Evolutionary conservation across 768 basidiomycete species (phyloP).

Genomic region (Bullera alba): DNA sequence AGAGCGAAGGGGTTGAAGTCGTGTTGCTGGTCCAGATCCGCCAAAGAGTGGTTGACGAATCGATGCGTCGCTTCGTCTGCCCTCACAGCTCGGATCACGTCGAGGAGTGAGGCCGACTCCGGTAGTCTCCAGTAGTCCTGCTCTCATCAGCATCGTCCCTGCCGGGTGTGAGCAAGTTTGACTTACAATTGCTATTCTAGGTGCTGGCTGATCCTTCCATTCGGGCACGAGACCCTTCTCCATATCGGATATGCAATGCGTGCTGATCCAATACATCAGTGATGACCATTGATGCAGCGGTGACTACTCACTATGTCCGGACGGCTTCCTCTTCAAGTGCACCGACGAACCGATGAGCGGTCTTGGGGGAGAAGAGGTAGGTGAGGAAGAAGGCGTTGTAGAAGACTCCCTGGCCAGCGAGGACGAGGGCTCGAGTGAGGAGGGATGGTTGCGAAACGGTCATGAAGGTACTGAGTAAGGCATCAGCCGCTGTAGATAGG

Average conservation of each 20-base stretch:
- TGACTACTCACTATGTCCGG: conserved; percentile 65
- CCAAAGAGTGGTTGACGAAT: conserved; percentile 93
- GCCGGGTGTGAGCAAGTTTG: background rate
- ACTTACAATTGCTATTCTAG: conserved; percentile 68
- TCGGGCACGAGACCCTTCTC: conserved; percentile 47
- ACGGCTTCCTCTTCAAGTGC: conserved; percentile 94
- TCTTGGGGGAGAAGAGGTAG: conserved; percentile 53
- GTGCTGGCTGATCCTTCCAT: conserved; percentile 64
- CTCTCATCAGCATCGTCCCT: background rate
- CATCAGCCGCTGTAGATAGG: conserved; percentile 3
- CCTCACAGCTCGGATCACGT: conserved; percentile 84
- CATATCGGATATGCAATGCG: conserved; percentile 73
- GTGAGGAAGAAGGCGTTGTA: conserved; percentile 55
- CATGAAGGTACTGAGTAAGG: conserved; percentile 76
- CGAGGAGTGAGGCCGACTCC: conserved; percentile 52
- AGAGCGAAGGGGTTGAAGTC: conserved; percentile 71
- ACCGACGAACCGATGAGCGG: conserved; percentile 78
- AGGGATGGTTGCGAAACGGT: conserved; percentile 71
- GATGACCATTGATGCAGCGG: background rate
- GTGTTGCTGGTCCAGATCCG: conserved; percentile 65
- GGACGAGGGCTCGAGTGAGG: conserved; percentile 71
- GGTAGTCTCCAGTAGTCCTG: conserved; percentile 65
- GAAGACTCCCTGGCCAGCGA: conserved; percentile 74
- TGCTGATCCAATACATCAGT: conserved; percentile 44
- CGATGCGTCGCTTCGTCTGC: conserved; percentile 86